Evolutionary conservation across 768 basidiomycete species (phyloP).

Genomic region (Steccherinum ochraceum): DNA sequence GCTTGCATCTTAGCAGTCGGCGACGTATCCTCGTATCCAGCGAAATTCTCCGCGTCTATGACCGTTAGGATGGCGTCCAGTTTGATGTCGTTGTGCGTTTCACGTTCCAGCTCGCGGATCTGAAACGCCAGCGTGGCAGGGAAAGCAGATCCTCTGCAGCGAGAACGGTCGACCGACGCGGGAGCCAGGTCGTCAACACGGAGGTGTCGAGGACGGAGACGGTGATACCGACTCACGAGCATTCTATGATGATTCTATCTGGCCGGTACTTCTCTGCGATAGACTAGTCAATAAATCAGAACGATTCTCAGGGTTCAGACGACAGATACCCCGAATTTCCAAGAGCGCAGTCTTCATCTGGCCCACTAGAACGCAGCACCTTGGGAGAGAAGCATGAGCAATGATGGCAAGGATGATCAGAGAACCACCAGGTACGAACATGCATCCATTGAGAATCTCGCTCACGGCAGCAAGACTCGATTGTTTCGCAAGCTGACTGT

Average conservation of each 20-base stretch:
- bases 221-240: slow-evolving; percentile 64
- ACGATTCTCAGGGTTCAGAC: neutral
- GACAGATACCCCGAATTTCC: slow-evolving; percentile 69
- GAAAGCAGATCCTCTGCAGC: slow-evolving; percentile 80
- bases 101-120: slow-evolving; percentile 81
- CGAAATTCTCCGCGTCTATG: slow-evolving; percentile 86
- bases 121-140: slow-evolving; percentile 94
- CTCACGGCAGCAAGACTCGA: slow-evolving; percentile 81
- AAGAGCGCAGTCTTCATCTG: slow-evolving; percentile 89
- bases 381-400: slow-evolving; percentile 20
- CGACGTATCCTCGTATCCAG: slow-evolving; percentile 88
- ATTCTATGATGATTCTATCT: slow-evolving; percentile 92
- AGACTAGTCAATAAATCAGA: neutral
- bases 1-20: slow-evolving; percentile 92
- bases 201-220: neutral
- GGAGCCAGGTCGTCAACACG: neutral
- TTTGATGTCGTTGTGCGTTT: slow-evolving; percentile 68
- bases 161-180: neutral
- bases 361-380: slow-evolving; percentile 92
- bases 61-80: slow-evolving; percentile 92
- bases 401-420: neutral
- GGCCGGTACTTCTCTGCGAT: slow-evolving; percentile 72
- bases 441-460: slow-evolving; percentile 95
- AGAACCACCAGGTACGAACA: slow-evolving; percentile 43
- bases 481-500: slow-evolving; percentile 84